Conservation (phyloP, 192 early-diverging fungal genomes). For the Backusella circina region DNA sequence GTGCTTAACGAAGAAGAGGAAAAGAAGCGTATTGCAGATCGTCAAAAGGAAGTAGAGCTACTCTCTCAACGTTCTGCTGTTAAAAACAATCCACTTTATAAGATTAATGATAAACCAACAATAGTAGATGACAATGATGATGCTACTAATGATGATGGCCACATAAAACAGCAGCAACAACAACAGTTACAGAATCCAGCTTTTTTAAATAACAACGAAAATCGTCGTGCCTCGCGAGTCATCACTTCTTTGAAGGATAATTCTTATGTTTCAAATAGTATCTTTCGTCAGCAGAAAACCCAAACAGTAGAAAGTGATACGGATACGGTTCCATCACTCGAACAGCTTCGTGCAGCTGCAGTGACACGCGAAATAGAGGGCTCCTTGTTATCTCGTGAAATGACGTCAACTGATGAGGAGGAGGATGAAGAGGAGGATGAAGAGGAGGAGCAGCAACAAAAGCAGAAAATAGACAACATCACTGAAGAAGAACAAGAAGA, state of each 20-base stretch:
- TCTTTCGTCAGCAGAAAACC: slow-evolving; percentile 7
- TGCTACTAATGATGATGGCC: neutral
- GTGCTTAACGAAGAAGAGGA: slow-evolving; percentile 15
- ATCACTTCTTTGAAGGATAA: slow-evolving; percentile 13
- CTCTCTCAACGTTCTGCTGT: slow-evolving; percentile 24
- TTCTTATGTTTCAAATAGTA: slow-evolving; percentile 17
- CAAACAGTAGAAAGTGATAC: neutral
- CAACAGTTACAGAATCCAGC: neutral
- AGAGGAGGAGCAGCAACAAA: neutral
- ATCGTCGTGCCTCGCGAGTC: slow-evolving; percentile 1
- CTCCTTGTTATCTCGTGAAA: neutral
- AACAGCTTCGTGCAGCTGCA: slow-evolving; percentile 2
- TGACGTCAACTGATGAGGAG: neutral
- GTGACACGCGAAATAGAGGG: neutral
- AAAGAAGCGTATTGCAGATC: neutral
- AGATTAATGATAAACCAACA: neutral
- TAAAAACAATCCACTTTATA: slow-evolving; percentile 24
- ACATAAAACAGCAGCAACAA: neutral
- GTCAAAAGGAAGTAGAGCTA: slow-evolving; percentile 18
- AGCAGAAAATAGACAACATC: neutral
- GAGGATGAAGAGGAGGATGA: no score
- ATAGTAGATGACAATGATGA: neutral
- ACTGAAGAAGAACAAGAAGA: neutral
- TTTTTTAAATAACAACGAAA: neutral
- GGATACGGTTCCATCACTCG: neutral